Conservation (phyloP, 176 grass and related monocot genomes). For the Sorghum bicolor region Sorghum_bicolor_NCBIv3 NC_012879.2:42891001-42891500, state of each 20-base stretch:
- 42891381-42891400: conserved; percentile 89
- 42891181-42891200: conserved; percentile 90
- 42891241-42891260: conserved; percentile 38
- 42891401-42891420: conserved; percentile 83
- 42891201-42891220: conserved; percentile 74
- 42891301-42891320: too few species aligned
- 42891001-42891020: too few species aligned
- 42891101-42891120: too few species aligned
- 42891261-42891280: conserved; percentile 10
- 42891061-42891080: too few species aligned
- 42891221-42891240: conserved; percentile 91
- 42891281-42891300: not conserved
- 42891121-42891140: conserved; percentile 28
- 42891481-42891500: conserved; percentile 35
- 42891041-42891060: too few species aligned
- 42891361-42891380: conserved; percentile 43
- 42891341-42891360: not conserved
- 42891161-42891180: conserved; percentile 39
- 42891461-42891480: conserved; percentile 95
- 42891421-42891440: conserved; percentile 90
- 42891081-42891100: too few species aligned
- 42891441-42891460: conserved; percentile 99
- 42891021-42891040: too few species aligned
- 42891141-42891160: not conserved
- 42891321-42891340: too few species aligned